Conservation (phyloP, 176 grass and related monocot genomes). For the Avena insularis region DNA sequence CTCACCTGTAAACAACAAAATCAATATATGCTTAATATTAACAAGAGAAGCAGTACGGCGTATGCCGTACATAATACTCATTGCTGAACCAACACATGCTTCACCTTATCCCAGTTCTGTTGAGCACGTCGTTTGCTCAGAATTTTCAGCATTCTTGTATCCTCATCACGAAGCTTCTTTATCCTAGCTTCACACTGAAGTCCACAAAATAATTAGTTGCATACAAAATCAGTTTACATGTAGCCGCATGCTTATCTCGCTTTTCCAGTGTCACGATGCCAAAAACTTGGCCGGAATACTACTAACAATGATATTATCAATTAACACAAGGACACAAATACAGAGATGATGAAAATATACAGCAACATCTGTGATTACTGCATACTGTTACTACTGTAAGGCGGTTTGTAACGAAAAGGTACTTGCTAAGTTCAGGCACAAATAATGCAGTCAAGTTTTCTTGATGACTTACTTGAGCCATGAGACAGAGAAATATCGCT, state of each 20-base stretch:
- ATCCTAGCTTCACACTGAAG: constrained; percentile 53
- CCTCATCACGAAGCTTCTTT: constrained; percentile 69
- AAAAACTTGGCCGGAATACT: not conserved
- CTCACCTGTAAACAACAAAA: constrained; percentile 57
- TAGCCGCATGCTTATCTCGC: not conserved
- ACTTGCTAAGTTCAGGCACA: not conserved
- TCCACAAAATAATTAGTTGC: not conserved
- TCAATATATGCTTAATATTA: constrained; percentile 11
- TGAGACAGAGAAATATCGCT: constrained; percentile 74
- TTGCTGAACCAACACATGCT: constrained; percentile 21
- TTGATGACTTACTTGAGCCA: constrained; percentile 77
- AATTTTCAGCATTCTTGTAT: constrained; percentile 75
- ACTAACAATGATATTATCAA: not conserved
- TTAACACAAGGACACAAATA: not conserved
- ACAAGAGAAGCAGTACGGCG: not conserved
- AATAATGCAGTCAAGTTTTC: no score
- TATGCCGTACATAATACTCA: not conserved
- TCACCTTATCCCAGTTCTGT: constrained; percentile 90
- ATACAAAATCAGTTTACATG: constrained; percentile 16
- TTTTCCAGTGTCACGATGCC: constrained; percentile 9
- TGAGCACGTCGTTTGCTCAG: constrained; percentile 63
- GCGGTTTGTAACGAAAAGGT: not conserved
- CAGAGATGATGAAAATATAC: no score
- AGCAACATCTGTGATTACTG: not conserved
- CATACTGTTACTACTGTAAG: not conserved